phyloP scores from a whole-genome alignment of 192 early-diverging fungal genomes.

The Umbelopsis ramanniana region DNA sequence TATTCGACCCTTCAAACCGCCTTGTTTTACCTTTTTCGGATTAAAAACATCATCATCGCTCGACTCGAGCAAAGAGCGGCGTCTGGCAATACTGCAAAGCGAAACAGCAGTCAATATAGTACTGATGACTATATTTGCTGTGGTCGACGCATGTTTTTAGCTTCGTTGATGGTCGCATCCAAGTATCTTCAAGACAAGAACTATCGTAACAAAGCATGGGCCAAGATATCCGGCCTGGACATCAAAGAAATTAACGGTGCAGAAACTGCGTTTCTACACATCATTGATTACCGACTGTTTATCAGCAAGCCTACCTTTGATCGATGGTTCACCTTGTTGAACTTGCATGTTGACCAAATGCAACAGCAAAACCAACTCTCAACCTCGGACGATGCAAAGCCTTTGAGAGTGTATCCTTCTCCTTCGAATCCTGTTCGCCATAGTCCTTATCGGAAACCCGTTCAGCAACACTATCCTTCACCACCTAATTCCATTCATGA shows the following conservation, averaged over 20 bases:
- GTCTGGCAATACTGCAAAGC: constrained; percentile 32
- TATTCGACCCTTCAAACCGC: constrained; percentile 75
- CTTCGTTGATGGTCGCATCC: constrained; percentile 81
- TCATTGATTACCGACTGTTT: constrained; percentile 79
- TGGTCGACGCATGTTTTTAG: constrained; percentile 83
- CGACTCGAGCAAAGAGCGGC: constrained; percentile 40
- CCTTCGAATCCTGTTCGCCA: constrained; percentile 7
- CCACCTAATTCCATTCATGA: constrained; percentile 17
- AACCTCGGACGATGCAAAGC: constrained; percentile 3
- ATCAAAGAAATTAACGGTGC: constrained; percentile 78
- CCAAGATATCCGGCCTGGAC: constrained; percentile 79
- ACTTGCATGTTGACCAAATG: constrained; percentile 21
- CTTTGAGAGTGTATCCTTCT: background rate
- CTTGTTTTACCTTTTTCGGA: constrained; percentile 68
- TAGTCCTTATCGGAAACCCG: background rate
- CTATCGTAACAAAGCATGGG: constrained; percentile 86
- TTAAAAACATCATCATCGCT: constrained; percentile 50
- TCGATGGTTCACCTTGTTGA: constrained; percentile 60
- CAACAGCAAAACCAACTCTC: constrained; percentile 21
- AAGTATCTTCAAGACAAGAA: constrained; percentile 86
- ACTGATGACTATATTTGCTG: constrained; percentile 61
- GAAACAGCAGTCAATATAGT: constrained; percentile 28
- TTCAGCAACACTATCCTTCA: constrained; percentile 13
- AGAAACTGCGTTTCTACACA: constrained; percentile 77
- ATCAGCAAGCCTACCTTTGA: constrained; percentile 62